Conservation (phyloP, 768 basidiomycete genomes). For the Mycena belliarum region DNA sequence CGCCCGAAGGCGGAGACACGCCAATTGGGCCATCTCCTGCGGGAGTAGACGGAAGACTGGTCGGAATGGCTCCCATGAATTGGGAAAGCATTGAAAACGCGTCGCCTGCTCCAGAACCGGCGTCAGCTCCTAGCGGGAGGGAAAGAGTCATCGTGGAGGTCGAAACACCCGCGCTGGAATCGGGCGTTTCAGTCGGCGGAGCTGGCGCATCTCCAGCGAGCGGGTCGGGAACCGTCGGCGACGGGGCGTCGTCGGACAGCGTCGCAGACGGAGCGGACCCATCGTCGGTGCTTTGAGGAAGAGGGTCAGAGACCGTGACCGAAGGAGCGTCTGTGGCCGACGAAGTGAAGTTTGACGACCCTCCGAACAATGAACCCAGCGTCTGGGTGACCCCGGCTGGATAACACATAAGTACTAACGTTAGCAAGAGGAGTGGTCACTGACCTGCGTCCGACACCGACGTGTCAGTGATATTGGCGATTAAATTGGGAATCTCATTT, state of each 20-base stretch:
- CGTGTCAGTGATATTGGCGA: neutral
- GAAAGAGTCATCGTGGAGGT: neutral
- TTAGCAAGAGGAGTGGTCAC: neutral
- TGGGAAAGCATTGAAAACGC: neutral
- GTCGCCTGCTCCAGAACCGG: neutral
- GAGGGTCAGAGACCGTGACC: neutral
- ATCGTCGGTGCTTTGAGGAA: neutral
- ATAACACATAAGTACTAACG: neutral
- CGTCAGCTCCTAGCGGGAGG: neutral
- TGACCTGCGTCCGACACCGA: neutral
- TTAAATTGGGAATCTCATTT: neutral
- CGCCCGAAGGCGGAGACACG: neutral
- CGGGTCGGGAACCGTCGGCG: neutral
- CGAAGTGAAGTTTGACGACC: neutral
- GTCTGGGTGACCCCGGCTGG: conserved; percentile 3
- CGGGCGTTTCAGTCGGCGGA: neutral
- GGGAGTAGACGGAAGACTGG: neutral
- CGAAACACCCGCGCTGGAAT: neutral
- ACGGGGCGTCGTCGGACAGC: neutral
- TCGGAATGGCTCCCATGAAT: neutral
- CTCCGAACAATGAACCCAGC: conserved; percentile 1
- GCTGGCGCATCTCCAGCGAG: neutral
- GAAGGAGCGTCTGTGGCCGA: neutral
- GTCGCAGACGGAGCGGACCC: neutral
- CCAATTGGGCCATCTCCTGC: neutral